A percentile compares a stretch with the other conserved stretches of the same genome.
Evolutionary conservation across 2,329 filamentous ascomycete species (phyloP).

Genomic region (Penicillium sp.): DNA sequence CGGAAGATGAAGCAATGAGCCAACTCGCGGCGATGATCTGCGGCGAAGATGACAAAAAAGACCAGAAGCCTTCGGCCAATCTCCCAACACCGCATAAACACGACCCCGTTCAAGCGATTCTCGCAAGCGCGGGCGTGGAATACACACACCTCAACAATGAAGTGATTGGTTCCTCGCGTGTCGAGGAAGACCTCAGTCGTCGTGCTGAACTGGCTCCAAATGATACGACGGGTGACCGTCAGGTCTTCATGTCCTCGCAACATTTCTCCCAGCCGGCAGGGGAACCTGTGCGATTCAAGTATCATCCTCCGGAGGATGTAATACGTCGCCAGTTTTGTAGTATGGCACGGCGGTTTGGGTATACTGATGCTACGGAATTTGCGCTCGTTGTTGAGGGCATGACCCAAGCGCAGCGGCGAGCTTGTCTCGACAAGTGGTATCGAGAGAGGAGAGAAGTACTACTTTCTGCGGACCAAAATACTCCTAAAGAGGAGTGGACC

Average conservation of each 20-base stretch:
- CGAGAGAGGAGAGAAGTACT: slow-evolving; percentile 57
- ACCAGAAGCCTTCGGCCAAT: slow-evolving; percentile 12
- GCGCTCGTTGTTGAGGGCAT: slow-evolving; percentile 85
- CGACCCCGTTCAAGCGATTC: slow-evolving; percentile 83
- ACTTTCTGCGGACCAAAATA: slow-evolving; percentile 9
- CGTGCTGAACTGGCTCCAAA: slow-evolving; percentile 59
- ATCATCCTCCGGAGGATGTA: slow-evolving; percentile 72
- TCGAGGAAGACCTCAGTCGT: slow-evolving; percentile 81
- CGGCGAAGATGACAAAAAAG: slow-evolving; percentile 29
- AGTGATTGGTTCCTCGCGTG: slow-evolving; percentile 84
- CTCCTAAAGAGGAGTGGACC: neutral
- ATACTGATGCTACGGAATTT: slow-evolving; percentile 74
- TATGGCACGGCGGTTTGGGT: slow-evolving; percentile 80
- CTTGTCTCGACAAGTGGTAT: slow-evolving; percentile 81
- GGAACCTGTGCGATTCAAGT: slow-evolving; percentile 55
- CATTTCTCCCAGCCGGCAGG: slow-evolving; percentile 27
- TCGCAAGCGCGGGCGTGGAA: slow-evolving; percentile 81
- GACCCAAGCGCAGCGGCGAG: slow-evolving; percentile 77
- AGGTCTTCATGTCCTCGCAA: slow-evolving; percentile 35
- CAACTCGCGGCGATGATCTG: slow-evolving; percentile 66
- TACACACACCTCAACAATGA: slow-evolving; percentile 97
- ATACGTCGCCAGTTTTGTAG: slow-evolving; percentile 81
- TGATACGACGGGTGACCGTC: slow-evolving; percentile 29
- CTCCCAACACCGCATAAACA: slow-evolving; percentile 47
- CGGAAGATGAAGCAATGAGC: slow-evolving; percentile 66